A percentile compares a stretch with the other conserved stretches of the same genome.
phyloP scores from a whole-genome alignment of 2,329 filamentous ascomycete species.

The Coleophoma eucalyptorum region DNA sequence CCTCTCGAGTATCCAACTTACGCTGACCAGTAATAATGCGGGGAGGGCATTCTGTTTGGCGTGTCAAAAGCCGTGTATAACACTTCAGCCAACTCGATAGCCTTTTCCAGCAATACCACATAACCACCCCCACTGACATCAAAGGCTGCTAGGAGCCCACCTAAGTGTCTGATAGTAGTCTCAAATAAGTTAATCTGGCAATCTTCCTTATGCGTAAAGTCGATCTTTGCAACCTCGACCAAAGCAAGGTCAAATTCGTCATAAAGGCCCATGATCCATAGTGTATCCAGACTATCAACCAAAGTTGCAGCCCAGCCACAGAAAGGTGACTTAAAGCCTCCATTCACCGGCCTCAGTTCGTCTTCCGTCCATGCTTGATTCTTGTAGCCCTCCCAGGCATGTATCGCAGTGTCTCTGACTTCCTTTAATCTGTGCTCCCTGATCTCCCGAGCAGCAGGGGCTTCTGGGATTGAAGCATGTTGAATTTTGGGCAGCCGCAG shows the following conservation, averaged over 20 bases:
- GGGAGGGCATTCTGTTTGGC: constrained; percentile 44
- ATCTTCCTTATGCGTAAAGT: constrained; percentile 20
- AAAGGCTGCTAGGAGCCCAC: constrained; percentile 31
- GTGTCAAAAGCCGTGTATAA: constrained; percentile 44
- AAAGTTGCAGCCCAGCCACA: constrained; percentile 90
- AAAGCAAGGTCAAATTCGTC: constrained; percentile 77
- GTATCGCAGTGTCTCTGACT: constrained; percentile 17
- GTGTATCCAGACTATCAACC: constrained; percentile 76
- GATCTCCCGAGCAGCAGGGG: constrained; percentile 6
- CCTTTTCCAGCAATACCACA: constrained; percentile 25
- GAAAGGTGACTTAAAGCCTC: constrained; percentile 70
- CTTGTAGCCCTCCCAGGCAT: constrained; percentile 78
- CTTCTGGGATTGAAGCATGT: constrained; percentile 11
- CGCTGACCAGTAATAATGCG: constrained; percentile 21
- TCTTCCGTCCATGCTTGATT: constrained; percentile 79
- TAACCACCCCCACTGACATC: constrained; percentile 27
- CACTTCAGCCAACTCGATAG: constrained; percentile 26
- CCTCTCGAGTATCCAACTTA: constrained; percentile 6
- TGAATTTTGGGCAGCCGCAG: constrained; percentile 22
- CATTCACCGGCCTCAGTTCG: constrained; percentile 73
- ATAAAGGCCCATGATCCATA: constrained; percentile 81
- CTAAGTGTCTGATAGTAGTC: constrained; percentile 34
- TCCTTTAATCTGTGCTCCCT: constrained; percentile 13
- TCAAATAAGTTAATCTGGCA: constrained; percentile 32
- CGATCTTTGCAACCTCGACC: constrained; percentile 60